A percentile compares a stretch with the other conserved stretches of the same genome.
Conservation (phyloP, 768 basidiomycete species). For the Wakefieldia striispora region DNA sequence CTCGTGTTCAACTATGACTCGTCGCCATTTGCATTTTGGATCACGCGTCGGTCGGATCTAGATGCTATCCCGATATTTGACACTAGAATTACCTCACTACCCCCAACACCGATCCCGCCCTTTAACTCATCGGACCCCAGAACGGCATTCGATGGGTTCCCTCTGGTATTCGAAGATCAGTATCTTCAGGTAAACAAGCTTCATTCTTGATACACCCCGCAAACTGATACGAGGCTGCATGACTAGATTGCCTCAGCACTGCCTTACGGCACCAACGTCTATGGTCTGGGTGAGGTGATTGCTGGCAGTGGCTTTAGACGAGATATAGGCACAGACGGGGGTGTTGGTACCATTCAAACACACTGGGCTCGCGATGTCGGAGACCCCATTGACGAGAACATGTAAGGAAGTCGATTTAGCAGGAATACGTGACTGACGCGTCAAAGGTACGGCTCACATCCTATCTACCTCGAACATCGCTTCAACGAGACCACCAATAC, state of each 20-base stretch:
- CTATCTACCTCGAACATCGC: slow-evolving; percentile 69
- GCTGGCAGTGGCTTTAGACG: slow-evolving; percentile 67
- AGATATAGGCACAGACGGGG: slow-evolving; percentile 48
- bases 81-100: slow-evolving; percentile 60
- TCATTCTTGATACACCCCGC: too few relatives aligned
- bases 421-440: too few relatives aligned
- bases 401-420: slow-evolving; percentile 36
- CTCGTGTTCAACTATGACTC: slow-evolving; percentile 63
- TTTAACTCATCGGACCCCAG: slow-evolving; percentile 46
- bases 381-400: slow-evolving; percentile 64
- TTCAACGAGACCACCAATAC: slow-evolving; percentile 46
- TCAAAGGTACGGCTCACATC: slow-evolving; percentile 62
- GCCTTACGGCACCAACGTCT: slow-evolving; percentile 65
- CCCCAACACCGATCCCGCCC: slow-evolving; percentile 52
- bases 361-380: slow-evolving; percentile 61
- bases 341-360: slow-evolving; percentile 56
- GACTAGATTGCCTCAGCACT: slow-evolving; percentile 59
- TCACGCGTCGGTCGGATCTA: slow-evolving; percentile 64
- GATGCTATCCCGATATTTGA: slow-evolving; percentile 60
- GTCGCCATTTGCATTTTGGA: slow-evolving; percentile 75
- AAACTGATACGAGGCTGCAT: too few relatives aligned
- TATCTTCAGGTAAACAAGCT: slow-evolving; percentile 58
- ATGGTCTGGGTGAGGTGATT: slow-evolving; percentile 73
- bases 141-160: slow-evolving; percentile 58
- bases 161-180: slow-evolving; percentile 76